Evolutionary conservation across 2,329 filamentous ascomycete species (phyloP), one percentile per base, ranked within the genome.

Genomic region (Xylariaceae sp.): DNA sequence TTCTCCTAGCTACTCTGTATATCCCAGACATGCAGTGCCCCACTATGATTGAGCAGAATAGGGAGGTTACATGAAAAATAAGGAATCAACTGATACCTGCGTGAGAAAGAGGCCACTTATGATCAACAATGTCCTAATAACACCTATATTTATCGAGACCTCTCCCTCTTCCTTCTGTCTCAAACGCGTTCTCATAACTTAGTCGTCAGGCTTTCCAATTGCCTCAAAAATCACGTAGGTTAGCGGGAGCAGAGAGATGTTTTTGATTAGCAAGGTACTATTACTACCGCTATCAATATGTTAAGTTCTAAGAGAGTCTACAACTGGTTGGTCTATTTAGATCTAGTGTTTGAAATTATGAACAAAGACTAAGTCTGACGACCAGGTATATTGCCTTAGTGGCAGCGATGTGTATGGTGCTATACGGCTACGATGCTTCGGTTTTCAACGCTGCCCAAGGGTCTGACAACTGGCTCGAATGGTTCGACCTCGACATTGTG

Each of bases 401-500:
- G 62, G 87, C 87, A 54, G 87, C 88, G 66, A 85, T 86, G 70
- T 89, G 86, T 71, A 90, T 90, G 88, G 86, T 89, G 20, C 78
- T 90, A 44, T 90, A 89, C 69, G 88, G 88, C 54, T 90, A 90
- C 69, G 88, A 90, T 79, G 86, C 87, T 1, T 88, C 86, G 40
- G 87, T 89, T 45, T 90, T 86, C 78, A 90, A 90, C 70, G 86
- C 87, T 4, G 82, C 89, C 5, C 87, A 89, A 71, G 85, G 83
- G 29, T 89, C 85, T 1, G 71, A 83, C 14, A 81, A 89, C 69
- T 90, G 88, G 87, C 74, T 85, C 12, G 75, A 74, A 18, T 90
- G 81, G 74, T 89, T 89, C 71, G 76, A 86, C 63, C 67, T 80
- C 47, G 69, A 79, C 55, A 51, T 67, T 7, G 71, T 73, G 59